Evolutionary conservation across 108 stramenopile species (phyloP).

Genomic region (Mediolabrus comicus): DNA sequence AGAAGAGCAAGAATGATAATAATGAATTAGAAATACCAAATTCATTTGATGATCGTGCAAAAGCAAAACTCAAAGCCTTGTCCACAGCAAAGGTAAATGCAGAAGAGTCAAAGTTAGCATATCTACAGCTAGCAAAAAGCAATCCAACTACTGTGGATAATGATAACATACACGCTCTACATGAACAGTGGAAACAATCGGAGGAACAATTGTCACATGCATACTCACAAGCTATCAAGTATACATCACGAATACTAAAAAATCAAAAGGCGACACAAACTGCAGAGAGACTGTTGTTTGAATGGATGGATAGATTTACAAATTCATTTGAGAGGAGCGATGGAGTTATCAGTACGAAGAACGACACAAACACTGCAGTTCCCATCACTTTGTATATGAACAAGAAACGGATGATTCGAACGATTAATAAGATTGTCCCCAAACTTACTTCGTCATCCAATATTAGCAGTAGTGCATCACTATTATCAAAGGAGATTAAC

Average conservation of each 20-base stretch:
- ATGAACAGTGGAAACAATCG: conserved; percentile 15
- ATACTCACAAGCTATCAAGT: conserved; percentile 47
- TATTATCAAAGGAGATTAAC: background rate
- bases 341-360: background rate
- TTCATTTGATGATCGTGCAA: conserved; percentile 26
- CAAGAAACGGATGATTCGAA: conserved; percentile 22
- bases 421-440: conserved; percentile 6
- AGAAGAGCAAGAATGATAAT: background rate
- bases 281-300: conserved; percentile 35
- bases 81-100: conserved; percentile 10
- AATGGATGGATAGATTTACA: conserved; percentile 35
- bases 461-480: background rate
- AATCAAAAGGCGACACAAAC: conserved; percentile 21
- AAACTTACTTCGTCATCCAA: background rate
- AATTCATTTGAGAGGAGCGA: background rate
- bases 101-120: conserved; percentile 11
- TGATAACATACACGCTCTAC: conserved; percentile 15
- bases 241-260: conserved; percentile 31
- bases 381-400: background rate
- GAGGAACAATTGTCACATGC: conserved; percentile 24
- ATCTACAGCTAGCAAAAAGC: background rate
- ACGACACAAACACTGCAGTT: background rate
- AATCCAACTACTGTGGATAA: background rate
- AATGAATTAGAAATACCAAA: background rate
- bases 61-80: conserved; percentile 23